These are phyloP conservation scores for Pyrus bretschneideri DNA, from an alignment of 306 rosid species.

Conservation along the genomic window DNA sequence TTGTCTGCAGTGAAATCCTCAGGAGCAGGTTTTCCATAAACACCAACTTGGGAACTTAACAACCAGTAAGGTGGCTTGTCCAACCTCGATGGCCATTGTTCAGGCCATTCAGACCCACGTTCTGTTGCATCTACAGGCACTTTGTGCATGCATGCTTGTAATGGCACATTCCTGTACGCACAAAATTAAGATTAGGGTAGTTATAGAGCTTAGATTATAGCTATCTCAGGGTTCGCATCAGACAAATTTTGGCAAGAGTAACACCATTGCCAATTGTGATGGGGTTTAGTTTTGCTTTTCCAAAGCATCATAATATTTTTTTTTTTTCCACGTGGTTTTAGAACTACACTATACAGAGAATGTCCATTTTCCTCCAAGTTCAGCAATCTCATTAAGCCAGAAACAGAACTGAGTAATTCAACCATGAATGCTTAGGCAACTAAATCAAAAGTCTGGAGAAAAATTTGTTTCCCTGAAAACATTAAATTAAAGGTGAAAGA, in stretches of 20 bases:
- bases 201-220: background rate
- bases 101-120: slow-evolving; percentile 90
- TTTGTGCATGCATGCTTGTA: slow-evolving; percentile 90
- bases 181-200: slow-evolving; percentile 13
- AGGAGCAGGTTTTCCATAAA: slow-evolving; percentile 92
- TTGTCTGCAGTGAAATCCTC: slow-evolving; percentile 80
- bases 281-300: background rate
- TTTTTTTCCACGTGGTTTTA: background rate
- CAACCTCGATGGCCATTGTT: slow-evolving; percentile 80
- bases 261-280: background rate
- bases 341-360: background rate
- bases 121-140: slow-evolving; percentile 48
- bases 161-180: slow-evolving; percentile 61
- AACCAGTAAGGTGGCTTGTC: slow-evolving; percentile 83
- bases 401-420: background rate
- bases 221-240: background rate
- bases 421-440: background rate
- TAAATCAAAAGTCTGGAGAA: background rate
- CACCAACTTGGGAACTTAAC: slow-evolving; percentile 79
- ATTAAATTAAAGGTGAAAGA: background rate
- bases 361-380: background rate
- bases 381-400: background rate
- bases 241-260: background rate
- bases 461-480: background rate
- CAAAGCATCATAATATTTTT: slow-evolving; percentile 3